Evolutionary conservation across 2,329 filamentous ascomycete species (phyloP), one percentile per base, ranked within the genome.

Genomic region (Beauveria caledonica): DNA sequence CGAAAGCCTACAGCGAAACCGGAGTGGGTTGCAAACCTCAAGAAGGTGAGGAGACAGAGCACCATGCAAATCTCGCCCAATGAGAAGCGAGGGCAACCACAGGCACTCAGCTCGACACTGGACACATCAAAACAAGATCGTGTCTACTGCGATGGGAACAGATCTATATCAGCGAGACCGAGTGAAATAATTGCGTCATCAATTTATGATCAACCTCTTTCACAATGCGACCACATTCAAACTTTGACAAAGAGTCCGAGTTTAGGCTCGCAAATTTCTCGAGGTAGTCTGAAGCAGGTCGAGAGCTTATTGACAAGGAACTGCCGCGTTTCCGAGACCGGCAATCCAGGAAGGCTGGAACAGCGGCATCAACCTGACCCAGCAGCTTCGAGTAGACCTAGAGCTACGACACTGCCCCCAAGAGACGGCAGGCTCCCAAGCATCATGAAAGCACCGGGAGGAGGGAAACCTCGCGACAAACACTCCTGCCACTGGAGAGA

Each of bases 401-500:
- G 58, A 42, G 33, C 40, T 3, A 53, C 11, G n/a, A 40, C 49
- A 5, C 9, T 48, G 5, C 27, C 49, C 2, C 8, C 51, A 6
- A 55, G 17, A 62, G 29, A 63, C 56, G 15, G 48, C 57, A 45
- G 49, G n/a, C 54, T 13, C n/a, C 29, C 54, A 21, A 48, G 59
- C 13, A 61, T 61, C 13, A 62, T 58, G 55, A 62, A 58, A 19
- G 39, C 29, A 6, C 48, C 60, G 39, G n/a, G 11, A 19, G 7
- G 44, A 51, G 25, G 2, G 33, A 49, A 33, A 21, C 5, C 25
- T 8, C 60, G 55, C 1, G 56, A 59, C 25, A 42, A 36, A 3
- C 77, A 79, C 61, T 66, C 71, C 9, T 79, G 77, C 63, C 67
- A 66, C 49, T 80, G 71, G 78, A 75, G 73, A 62, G 71, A 74